These are phyloP conservation scores for Leucoagaricus sp. DNA, from an alignment of 1,284 basidiomycete genomes.

Conservation along the genomic window DNA sequence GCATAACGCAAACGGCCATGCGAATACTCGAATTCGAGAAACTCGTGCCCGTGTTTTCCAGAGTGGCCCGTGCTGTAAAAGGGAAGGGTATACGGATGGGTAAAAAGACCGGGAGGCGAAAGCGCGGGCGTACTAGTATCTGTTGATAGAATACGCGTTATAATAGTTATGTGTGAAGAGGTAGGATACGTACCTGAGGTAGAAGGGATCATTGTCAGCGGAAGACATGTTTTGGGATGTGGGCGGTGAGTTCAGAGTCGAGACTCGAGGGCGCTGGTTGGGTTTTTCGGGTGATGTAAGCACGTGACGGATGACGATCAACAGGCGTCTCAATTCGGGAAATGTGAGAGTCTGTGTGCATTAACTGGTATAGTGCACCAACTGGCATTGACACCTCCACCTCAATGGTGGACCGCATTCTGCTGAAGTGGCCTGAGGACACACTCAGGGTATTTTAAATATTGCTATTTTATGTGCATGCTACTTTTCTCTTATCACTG, in stretches of 20 bases:
- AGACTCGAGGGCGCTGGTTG: background rate
- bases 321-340: too few species aligned
- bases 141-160: background rate
- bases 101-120: background rate
- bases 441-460: too few species aligned
- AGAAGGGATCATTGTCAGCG: conserved; percentile 53
- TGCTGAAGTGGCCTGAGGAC: too few species aligned
- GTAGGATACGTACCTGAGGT: conserved; percentile 65
- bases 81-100: background rate
- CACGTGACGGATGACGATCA: too few species aligned
- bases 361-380: too few species aligned
- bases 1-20: conserved; percentile 96
- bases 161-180: conserved; percentile 10
- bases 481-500: too few species aligned
- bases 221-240: conserved; percentile 54
- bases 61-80: conserved; percentile 84
- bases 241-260: background rate
- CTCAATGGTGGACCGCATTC: too few species aligned
- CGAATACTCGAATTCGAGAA: conserved; percentile 98
- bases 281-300: background rate
- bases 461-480: too few species aligned
- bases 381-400: too few species aligned
- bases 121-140: conserved; percentile 17
- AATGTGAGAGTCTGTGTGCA: too few species aligned
- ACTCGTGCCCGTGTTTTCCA: conserved; percentile 96